These are phyloP conservation scores for Starmerella khaoyaiensis DNA, from an alignment of 805 yeast species.

Conservation along the genomic window DNA sequence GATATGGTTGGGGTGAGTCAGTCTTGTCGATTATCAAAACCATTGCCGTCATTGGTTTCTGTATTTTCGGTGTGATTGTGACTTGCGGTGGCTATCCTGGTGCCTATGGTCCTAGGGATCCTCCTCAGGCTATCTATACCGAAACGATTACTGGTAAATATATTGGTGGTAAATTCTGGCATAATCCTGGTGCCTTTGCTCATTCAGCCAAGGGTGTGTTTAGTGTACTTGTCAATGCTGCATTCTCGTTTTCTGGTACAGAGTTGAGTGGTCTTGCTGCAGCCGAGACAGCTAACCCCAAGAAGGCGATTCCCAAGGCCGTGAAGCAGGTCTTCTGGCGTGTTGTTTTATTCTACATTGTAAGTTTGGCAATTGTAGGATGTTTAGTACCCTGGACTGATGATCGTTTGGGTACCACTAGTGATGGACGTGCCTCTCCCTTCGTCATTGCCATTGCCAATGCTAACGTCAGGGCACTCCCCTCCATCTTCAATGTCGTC, in stretches of 20 bases:
- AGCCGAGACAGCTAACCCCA: constrained; percentile 62
- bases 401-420: constrained; percentile 36
- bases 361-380: constrained; percentile 44
- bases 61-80: constrained; percentile 43
- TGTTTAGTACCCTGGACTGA: constrained; percentile 61
- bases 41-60: constrained; percentile 47
- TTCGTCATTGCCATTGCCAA: constrained; percentile 58
- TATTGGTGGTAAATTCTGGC: constrained; percentile 44
- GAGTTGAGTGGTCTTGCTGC: constrained; percentile 66
- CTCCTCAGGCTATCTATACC: constrained; percentile 2
- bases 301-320: constrained; percentile 55
- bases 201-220: constrained; percentile 58
- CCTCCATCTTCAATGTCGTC: constrained; percentile 58
- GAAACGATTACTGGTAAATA: constrained; percentile 21
- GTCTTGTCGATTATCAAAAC: constrained; percentile 47
- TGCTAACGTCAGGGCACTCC: constrained; percentile 55
- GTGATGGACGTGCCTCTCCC: constrained; percentile 57
- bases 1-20: constrained; percentile 63
- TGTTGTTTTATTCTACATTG: constrained; percentile 56
- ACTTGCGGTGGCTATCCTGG: constrained; percentile 34
- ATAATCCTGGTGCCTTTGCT: constrained; percentile 55
- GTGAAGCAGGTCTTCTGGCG: constrained; percentile 78
- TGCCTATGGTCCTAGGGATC: constrained; percentile 1
- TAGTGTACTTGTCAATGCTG: constrained; percentile 63
- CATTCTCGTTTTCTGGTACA: constrained; percentile 64